These are phyloP conservation scores for Lentinula guzmanii DNA, from an alignment of 768 basidiomycete species.

Conservation along the genomic window DNA sequence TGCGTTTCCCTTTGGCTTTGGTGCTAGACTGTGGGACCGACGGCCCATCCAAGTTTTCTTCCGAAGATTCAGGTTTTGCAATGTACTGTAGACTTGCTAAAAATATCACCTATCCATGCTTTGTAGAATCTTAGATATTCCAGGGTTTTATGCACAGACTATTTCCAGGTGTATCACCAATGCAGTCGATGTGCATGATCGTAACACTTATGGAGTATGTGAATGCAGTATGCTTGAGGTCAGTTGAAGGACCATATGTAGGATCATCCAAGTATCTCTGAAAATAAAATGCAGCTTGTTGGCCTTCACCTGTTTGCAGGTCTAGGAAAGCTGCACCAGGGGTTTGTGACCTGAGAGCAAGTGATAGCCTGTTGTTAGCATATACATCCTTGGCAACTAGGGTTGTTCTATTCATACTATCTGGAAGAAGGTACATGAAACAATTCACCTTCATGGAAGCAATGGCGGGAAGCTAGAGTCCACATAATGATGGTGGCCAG, in stretches of 20 bases:
- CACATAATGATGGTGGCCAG: neutral
- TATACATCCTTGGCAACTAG: conserved; percentile 24
- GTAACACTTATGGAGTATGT: conserved; percentile 14
- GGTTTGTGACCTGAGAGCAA: conserved; percentile 16
- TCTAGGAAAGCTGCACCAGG: conserved; percentile 11
- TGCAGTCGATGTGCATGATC: too few relatives aligned
- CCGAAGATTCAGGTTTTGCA: too few relatives aligned
- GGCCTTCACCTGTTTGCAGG: conserved; percentile 10
- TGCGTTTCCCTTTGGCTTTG: too few relatives aligned
- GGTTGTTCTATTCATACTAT: neutral
- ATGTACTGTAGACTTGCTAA: too few relatives aligned
- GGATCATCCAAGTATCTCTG: conserved; percentile 22
- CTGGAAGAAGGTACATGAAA: neutral
- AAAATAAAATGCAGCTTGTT: conserved; percentile 16
- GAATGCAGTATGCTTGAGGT: conserved; percentile 15
- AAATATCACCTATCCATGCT: too few relatives aligned
- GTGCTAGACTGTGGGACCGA: too few relatives aligned
- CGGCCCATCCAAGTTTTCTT: too few relatives aligned
- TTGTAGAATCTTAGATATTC: too few relatives aligned
- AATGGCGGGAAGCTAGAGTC: neutral
- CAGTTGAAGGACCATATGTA: conserved; percentile 10
- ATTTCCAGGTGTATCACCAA: too few relatives aligned
- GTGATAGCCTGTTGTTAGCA: conserved; percentile 27
- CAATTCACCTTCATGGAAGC: neutral
- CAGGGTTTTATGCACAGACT: too few relatives aligned